Percentiles rank a stretch among this genome's conserved stretches.
Conservation (phyloP, 1,284 basidiomycete species). For the Thecaphora frezii region DNA sequence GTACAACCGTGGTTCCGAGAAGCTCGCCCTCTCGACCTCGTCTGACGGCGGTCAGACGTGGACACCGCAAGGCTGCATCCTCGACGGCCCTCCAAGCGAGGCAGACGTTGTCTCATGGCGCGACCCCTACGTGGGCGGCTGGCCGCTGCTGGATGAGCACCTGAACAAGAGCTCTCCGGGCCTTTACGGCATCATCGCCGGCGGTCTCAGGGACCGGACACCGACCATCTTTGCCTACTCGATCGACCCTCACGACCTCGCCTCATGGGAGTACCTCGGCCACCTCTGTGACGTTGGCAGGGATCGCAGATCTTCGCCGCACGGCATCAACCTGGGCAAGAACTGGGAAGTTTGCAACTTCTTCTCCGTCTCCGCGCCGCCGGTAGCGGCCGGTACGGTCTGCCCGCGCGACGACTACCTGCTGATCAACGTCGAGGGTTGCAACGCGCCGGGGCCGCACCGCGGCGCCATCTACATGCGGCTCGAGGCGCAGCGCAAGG, state of each 20-base stretch:
- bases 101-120: constrained; percentile 42
- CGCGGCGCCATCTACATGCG: constrained; percentile 28
- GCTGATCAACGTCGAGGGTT: constrained; percentile 40
- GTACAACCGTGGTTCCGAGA: constrained; percentile 39
- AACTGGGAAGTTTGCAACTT: constrained; percentile 51
- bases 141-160: constrained; percentile 35
- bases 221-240: constrained; percentile 42
- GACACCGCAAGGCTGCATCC: constrained; percentile 21
- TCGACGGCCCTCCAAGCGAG: constrained; percentile 30
- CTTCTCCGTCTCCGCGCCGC: constrained; percentile 12
- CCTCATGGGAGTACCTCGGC: constrained; percentile 31
- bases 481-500: neutral
- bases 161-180: constrained; percentile 15
- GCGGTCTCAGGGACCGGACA: constrained; percentile 29
- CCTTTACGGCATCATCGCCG: constrained; percentile 39
- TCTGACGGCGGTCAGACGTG: constrained; percentile 36
- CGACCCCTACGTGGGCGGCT: constrained; percentile 36
- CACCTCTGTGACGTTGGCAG: constrained; percentile 29
- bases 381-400: constrained; percentile 1
- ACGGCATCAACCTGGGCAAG: constrained; percentile 37
- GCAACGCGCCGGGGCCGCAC: constrained; percentile 16
- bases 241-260: constrained; percentile 25
- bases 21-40: constrained; percentile 39
- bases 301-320: constrained; percentile 22
- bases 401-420: constrained; percentile 14